Evolutionary conservation across 83 land plant genomes (phyloP).

Genomic region (Thuja plicata): DNA sequence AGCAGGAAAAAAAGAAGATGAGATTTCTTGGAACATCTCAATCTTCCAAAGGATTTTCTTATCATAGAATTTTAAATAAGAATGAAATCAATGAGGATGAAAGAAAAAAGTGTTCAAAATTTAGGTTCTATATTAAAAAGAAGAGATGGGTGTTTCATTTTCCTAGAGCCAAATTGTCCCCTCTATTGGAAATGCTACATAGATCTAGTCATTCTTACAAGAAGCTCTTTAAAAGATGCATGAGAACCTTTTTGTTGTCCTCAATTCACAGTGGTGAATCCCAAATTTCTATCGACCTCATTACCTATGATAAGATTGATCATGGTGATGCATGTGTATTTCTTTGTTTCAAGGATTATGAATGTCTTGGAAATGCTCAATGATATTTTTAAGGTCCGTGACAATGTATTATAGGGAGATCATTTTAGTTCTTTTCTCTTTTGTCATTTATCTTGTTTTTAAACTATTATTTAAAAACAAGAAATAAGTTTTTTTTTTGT

Average conservation of each 20-base stretch:
- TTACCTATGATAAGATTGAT: not conserved
- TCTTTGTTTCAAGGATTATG: not conserved
- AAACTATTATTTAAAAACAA: no score
- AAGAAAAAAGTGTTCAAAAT: not conserved
- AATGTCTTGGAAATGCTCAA: no score
- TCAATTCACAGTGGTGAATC: not conserved
- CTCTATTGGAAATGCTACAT: not conserved
- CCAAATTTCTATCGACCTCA: not conserved
- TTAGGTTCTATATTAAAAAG: not conserved
- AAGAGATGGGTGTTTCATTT: not conserved
- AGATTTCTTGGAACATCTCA: not conserved
- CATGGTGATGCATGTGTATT: not conserved
- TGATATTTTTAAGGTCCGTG: no score
- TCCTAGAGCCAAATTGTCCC: not conserved
- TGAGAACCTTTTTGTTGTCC: not conserved
- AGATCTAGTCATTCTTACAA: not conserved
- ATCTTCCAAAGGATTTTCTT: not conserved
- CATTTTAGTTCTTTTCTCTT: no score
- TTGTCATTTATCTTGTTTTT: no score
- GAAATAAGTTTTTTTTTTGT: no score
- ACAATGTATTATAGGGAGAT: no score
- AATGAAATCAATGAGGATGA: not conserved
- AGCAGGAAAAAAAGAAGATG: not conserved
- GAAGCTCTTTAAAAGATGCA: not conserved
- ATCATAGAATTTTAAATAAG: not conserved